Base-by-base conservation (phyloP, 1,284 basidiomycete species). In the Naganishia albida region DNA sequence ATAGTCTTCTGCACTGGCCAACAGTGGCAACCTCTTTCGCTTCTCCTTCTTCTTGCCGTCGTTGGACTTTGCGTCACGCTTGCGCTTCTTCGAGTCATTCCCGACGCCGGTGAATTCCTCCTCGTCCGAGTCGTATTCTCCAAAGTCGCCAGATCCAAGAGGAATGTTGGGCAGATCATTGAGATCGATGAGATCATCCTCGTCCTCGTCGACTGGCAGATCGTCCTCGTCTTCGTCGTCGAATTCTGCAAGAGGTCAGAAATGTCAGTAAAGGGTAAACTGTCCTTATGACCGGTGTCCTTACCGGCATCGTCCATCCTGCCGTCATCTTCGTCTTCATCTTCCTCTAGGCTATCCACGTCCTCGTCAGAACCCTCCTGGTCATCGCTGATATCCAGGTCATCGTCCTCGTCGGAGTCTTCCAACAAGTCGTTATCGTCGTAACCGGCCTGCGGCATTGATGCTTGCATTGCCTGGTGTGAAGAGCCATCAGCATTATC, bases 1-100 rank as follows among this genome's bases (percentile, higher is more conserved):
- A 74, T 96, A 99, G 71, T 97, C 95, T 69, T 98, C 95, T 70
- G 95, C 95, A 74, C 87, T 90, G 1, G 91, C 95, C 73, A 99
- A 97, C 34, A 88, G 89, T 1, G 93, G 93, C 76, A 87, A 78
- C 80, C 88, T 90, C 73, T 82, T 84, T 71, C 78, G 81, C 68
- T 78, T 80, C 64, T 78, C 80, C 70, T 82, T 81, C 60, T 34
- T 34, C 64, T 81, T 77, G 53, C 74, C 71, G 18, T 65, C 77
- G 15, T 30, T 49, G 12, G 57, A 49, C 6, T 77, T 80, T 23
- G 73, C 84, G 80, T 76, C 85, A 85, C 85, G 83, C 73, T 84
- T 85, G 62, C 76, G 73, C 65, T 74, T 76, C 48, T 69, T 70
- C 40, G 69, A 62, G 20, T 46, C 12, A 34, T 60, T 48, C 1